These are phyloP conservation scores for Pseudognaphalium luteoalbum DNA, from an alignment of 129 eudicot species.

Conservation along the genomic window DNA sequence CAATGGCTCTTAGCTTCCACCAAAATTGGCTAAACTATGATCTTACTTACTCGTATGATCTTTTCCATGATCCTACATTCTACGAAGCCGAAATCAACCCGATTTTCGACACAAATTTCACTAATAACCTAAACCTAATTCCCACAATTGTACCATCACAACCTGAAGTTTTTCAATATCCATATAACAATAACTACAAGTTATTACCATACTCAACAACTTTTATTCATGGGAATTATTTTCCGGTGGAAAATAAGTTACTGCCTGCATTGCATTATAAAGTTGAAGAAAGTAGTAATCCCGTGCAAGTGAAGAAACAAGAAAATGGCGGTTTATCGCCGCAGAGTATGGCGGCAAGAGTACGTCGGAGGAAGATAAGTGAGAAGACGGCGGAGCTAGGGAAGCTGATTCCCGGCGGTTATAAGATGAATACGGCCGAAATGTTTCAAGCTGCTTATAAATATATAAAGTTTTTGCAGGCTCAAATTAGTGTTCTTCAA, in stretches of 20 bases:
- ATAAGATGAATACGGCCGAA: conserved; percentile 65
- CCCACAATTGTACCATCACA: neutral
- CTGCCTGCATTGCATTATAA: neutral
- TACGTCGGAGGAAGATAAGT: conserved; percentile 69
- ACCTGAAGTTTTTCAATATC: conserved; percentile 17
- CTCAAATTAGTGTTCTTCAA: conserved; percentile 24
- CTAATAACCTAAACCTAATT: neutral
- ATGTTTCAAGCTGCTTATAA: conserved; percentile 64
- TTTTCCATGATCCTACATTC: conserved; percentile 12
- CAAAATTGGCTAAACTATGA: conserved; percentile 21
- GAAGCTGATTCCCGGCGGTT: conserved; percentile 66
- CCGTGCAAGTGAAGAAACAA: conserved; percentile 1
- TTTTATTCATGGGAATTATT: neutral
- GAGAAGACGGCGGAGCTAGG: conserved; percentile 77
- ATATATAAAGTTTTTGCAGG: conserved; percentile 32
- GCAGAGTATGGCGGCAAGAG: conserved; percentile 67
- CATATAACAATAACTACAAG: conserved; percentile 2
- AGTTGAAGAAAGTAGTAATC: neutral
- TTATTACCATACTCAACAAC: neutral
- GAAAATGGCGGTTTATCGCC: conserved; percentile 32
- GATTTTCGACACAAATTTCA: conserved; percentile 13
- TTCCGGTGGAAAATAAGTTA: conserved; percentile 5
- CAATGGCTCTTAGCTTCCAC: conserved; percentile 40
- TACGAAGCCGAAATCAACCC: conserved; percentile 17
- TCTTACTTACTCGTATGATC: neutral